phyloP scores from a whole-genome alignment of 352 stramenopile genomes.

The Elongisporangium anandrum region DNA sequence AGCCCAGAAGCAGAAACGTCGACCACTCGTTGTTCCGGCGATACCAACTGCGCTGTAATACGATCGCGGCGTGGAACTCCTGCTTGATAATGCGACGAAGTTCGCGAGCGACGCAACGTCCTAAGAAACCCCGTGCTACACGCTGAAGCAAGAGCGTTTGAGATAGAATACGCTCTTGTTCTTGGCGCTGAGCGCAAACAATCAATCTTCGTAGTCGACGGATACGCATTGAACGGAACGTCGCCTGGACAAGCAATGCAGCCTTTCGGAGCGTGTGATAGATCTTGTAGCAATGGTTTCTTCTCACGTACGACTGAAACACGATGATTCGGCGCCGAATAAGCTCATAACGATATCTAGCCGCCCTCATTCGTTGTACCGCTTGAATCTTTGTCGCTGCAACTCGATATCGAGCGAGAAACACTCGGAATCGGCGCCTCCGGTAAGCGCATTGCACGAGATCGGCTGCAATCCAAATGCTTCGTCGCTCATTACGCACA shows the following conservation, averaged over 20 bases:
- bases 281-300: conserved; percentile 30
- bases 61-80: conserved; percentile 54
- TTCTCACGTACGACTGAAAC: conserved; percentile 53
- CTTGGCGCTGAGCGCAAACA: conserved; percentile 42
- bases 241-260: conserved; percentile 46
- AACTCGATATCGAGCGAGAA: conserved; percentile 40
- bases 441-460: conserved; percentile 55
- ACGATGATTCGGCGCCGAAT: conserved; percentile 37
- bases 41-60: conserved; percentile 80
- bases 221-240: conserved; percentile 44
- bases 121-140: conserved; percentile 51
- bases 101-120: conserved; percentile 18
- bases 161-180: conserved; percentile 39
- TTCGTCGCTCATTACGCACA: conserved; percentile 49
- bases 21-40: conserved; percentile 79
- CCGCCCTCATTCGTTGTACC: conserved; percentile 41
- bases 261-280: conserved; percentile 44
- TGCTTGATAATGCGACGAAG: conserved; percentile 24
- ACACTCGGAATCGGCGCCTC: conserved; percentile 45
- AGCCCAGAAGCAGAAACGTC: conserved; percentile 77
- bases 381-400: conserved; percentile 64
- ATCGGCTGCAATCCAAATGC: conserved; percentile 52
- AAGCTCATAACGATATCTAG: conserved; percentile 20
- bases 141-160: conserved; percentile 42
- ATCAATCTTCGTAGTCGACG: conserved; percentile 54